Evolutionary conservation across 805 yeast species (phyloP), one percentile per base, ranked within the genome.

Genomic region (Wickerhamomyces chaumierensis): DNA sequence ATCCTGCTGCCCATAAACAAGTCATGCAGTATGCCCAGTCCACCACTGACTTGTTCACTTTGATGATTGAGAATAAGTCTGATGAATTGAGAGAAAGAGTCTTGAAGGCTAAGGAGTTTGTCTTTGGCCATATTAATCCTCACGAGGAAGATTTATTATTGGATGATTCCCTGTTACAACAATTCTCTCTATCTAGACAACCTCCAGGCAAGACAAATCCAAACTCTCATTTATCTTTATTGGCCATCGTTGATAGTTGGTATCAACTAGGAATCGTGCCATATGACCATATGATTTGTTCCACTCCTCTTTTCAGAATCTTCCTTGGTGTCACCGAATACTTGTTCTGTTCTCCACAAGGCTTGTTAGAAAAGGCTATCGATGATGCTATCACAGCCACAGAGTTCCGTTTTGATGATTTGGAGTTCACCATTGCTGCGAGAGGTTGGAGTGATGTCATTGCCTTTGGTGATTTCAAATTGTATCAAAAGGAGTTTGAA

Each of bases 181-280:
- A 78, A 53, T 92, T 81, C 51, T 84, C 95, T 0, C 66, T 90
- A 34, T 78, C 78, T 45, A 71, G 68, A 18, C 85, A 85, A 2
- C 86, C 84, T 2, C 65, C 64, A 14, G 78, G 71, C 8, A 74
- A 74, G 23, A 58, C 70, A 43, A 70, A 76, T 37, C 94, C 94
- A 34, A 92, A 92, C 57, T 84, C 96, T 3, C 98, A 92, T 58
- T 63, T 92, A 36, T 82, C 96, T 2, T 61, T 92, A 31, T 61
- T 92, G 40, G 94, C 94, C 1, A 87, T 92, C 35, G 97, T 85
- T 2, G 97, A 92, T 59, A 79, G 92, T 53, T 92, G 98, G 98
- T 74, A 71, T 51, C 78, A 78, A 45, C 61, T 85, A 33, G 81
- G 81, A 1, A 86, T 92, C 33, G 80, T 82, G 28, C 98, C 98